phyloP scores from a whole-genome alignment of 2,329 filamentous ascomycete genomes.

The Xylariaceae sp. region DNA sequence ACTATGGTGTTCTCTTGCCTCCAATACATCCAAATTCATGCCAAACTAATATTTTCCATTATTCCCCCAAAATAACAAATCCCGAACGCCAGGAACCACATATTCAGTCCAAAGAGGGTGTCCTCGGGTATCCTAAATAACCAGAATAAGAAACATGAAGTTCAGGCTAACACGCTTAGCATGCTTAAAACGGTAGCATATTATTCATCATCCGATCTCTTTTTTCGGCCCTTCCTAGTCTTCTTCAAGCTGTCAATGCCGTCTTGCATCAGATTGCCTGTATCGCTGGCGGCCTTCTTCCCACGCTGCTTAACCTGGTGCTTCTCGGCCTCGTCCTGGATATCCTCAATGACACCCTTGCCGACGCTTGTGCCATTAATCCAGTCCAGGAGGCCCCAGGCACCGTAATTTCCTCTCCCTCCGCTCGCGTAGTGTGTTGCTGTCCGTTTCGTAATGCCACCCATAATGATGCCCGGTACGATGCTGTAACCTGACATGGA shows the following conservation, averaged over 20 bases:
- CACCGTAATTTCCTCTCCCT: conserved; percentile 66
- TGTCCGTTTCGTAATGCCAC: conserved; percentile 54
- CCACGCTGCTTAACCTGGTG: conserved; percentile 55
- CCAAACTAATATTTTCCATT: too few species aligned
- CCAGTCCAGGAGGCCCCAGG: conserved; percentile 70
- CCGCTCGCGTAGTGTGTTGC: conserved; percentile 62
- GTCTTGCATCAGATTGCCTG: conserved; percentile 44
- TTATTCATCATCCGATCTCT: conserved; percentile 9
- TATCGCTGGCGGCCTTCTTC: conserved; percentile 43
- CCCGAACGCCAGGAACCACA: too few species aligned
- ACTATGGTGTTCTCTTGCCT: too few species aligned
- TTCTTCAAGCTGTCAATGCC: conserved; percentile 44
- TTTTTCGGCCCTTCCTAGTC: conserved; percentile 38
- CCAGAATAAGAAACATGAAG: background rate
- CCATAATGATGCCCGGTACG: conserved; percentile 60
- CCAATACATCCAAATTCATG: too few species aligned
- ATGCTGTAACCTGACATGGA: conserved; percentile 72
- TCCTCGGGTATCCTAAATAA: background rate
- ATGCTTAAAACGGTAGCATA: background rate
- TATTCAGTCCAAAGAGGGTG: background rate
- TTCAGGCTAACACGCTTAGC: background rate
- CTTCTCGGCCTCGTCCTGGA: conserved; percentile 62
- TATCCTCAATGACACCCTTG: conserved; percentile 59
- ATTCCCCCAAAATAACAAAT: too few species aligned
- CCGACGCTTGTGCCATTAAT: conserved; percentile 61